Evolutionary conservation across 208 protist species (phyloP), one percentile per base, ranked within the genome.

Genomic region (Polymyxa betae): DNA sequence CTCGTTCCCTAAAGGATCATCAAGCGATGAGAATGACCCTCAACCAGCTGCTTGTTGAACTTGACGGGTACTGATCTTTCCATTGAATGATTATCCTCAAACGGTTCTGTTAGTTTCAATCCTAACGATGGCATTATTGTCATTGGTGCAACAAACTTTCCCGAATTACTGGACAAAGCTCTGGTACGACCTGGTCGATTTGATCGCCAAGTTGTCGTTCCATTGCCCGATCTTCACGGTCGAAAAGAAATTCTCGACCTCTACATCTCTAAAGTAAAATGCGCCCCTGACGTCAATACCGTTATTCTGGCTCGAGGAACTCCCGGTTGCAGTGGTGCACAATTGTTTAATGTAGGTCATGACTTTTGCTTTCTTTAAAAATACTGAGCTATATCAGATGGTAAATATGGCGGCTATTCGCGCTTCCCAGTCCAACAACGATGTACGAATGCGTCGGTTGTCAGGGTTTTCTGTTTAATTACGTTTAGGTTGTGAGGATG

Each of bases 41-140:
- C 41, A 99, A 99, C 94, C 97, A 98, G 91, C 96, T 99, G 45
- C 94, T 99, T 0, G 97, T 98, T 0, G 98, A 99, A 93, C 96
- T 99, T 94, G 98, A 99, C 94, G 98, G 98, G 52, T 66, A 66
- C 29, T 16, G 54, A 66, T 32, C 54, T 66, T 29, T 66, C 20
- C 54, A 32, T 66, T 29, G 16, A 66, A 66, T 32, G 16, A 29
- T 16, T 66, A 29, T 29, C 29, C 20, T 16, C 54, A 29, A 32
- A 32, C 16, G 29, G 20, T 66, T 16, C 20, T 32, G 88, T 88
- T 44, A 82, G 90, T 5, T 93, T 93, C 92, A 35, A 90, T 16
- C 38, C 64, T 35, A 90, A 90, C 82, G 44, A 38, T n/a, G 92
- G 91, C 46, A 77, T 93, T 45, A 64, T 93, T 35, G 92, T 93